These are phyloP conservation scores for Rhazya stricta DNA, from an alignment of 257 asterid species.

Conservation along the genomic window DNA sequence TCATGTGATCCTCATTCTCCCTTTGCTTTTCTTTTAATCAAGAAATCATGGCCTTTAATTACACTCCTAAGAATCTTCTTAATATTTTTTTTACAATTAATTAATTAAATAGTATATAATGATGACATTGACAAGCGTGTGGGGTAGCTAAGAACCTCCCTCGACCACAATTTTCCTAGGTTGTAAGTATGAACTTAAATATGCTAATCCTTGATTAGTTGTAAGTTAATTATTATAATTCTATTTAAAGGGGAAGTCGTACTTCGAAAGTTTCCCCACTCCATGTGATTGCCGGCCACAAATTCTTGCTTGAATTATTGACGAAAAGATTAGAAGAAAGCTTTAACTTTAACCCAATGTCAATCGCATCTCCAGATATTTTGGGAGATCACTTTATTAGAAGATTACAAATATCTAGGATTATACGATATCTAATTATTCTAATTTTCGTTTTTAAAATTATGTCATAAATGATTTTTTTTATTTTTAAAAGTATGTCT, in stretches of 20 bases:
- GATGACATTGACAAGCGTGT: slow-evolving; percentile 15
- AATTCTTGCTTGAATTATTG: slow-evolving; percentile 23
- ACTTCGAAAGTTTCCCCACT: slow-evolving; percentile 17
- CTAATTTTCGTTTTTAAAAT: too few species aligned
- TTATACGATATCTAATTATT: neutral
- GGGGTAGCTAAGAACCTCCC: neutral
- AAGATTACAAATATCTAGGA: slow-evolving; percentile 28
- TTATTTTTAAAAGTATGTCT: too few species aligned
- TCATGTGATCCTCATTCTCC: neutral
- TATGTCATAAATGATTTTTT: too few species aligned
- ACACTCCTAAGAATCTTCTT: neutral
- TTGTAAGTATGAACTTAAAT: neutral
- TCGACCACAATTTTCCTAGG: slow-evolving; percentile 4
- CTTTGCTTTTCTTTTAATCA: neutral
- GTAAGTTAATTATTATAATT: neutral
- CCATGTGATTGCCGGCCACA: slow-evolving; percentile 39
- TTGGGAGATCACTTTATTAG: slow-evolving; percentile 8
- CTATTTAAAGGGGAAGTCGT: neutral
- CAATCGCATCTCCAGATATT: slow-evolving; percentile 31
- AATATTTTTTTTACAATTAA: neutral
- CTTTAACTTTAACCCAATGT: neutral
- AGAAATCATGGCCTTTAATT: neutral
- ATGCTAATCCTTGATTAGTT: neutral
- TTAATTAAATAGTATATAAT: neutral
- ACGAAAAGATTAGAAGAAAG: neutral